Percentiles rank a stretch among this genome's conserved stretches.
phyloP scores from a whole-genome alignment of 1,284 basidiomycete genomes.

The Trichosporon asahii region DNA sequence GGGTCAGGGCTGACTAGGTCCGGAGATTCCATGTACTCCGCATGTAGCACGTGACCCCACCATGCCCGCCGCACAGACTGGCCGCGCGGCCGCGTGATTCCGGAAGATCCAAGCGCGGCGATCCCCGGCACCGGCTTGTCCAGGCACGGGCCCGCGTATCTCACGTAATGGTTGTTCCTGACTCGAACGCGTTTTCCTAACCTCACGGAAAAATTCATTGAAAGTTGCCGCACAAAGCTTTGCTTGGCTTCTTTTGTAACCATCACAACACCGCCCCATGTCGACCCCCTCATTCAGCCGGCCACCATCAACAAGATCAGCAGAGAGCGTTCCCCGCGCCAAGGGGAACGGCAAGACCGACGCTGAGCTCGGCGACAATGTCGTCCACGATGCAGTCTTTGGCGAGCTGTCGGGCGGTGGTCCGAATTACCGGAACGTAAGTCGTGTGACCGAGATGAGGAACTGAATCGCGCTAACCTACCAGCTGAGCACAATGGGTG shows the following conservation, averaged over 20 bases:
- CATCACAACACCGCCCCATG: neutral
- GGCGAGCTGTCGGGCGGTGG: conserved; percentile 30
- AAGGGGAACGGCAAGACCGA: conserved; percentile 1
- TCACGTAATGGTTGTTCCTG: neutral
- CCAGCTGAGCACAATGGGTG: conserved; percentile 1
- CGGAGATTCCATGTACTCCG: too few species aligned
- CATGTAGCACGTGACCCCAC: too few species aligned
- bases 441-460: neutral
- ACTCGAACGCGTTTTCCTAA: neutral
- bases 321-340: neutral
- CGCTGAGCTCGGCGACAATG: conserved; percentile 12
- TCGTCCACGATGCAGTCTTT: conserved; percentile 33
- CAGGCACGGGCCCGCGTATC: too few species aligned
- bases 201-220: neutral
- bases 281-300: neutral
- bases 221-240: neutral
- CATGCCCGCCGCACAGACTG: too few species aligned
- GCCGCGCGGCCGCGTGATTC: too few species aligned
- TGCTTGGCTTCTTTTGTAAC: too few species aligned
- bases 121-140: too few species aligned
- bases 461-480: neutral
- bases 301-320: neutral
- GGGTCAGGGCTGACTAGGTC: too few species aligned
- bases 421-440: conserved; percentile 35
- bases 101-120: too few species aligned